A percentile compares a stretch with the other conserved stretches of the same genome.
These are phyloP conservation scores for Grosmannia clavigera DNA, from an alignment of 2,329 filamentous ascomycete species.

Conservation along the genomic window DNA sequence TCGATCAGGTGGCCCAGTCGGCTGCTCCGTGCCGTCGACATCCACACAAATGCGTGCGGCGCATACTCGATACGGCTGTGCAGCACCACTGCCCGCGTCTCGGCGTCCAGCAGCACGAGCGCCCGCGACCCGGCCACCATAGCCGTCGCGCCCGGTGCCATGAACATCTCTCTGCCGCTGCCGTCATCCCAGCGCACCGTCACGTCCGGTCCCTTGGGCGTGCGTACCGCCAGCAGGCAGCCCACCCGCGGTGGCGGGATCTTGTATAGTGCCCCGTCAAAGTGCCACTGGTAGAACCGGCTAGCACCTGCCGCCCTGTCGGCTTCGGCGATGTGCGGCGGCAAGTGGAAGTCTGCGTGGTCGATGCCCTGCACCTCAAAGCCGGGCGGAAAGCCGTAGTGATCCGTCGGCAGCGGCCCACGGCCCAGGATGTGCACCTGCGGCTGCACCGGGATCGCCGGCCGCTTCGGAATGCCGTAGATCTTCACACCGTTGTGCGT, in stretches of 20 bases:
- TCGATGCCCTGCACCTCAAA: constrained; percentile 18
- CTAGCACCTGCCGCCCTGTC: constrained; percentile 21
- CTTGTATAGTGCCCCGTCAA: constrained; percentile 21
- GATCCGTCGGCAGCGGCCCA: constrained; percentile 19
- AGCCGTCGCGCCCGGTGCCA: constrained; percentile 21
- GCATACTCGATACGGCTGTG: constrained; percentile 23
- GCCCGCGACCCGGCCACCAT: constrained; percentile 17
- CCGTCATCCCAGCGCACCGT: constrained; percentile 22
- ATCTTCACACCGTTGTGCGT: constrained; percentile 18
- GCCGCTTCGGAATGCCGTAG: constrained; percentile 20
- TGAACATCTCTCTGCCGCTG: constrained; percentile 20
- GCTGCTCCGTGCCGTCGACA: constrained; percentile 21
- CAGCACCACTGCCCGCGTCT: constrained; percentile 16
- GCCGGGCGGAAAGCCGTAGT: constrained; percentile 20
- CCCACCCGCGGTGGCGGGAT: constrained; percentile 23
- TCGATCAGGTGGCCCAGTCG: constrained; percentile 21
- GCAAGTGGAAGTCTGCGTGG: constrained; percentile 23
- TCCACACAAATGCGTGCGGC: constrained; percentile 24
- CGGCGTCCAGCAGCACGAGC: constrained; percentile 17
- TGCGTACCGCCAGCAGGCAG: constrained; percentile 22
- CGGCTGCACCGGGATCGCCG: constrained; percentile 9
- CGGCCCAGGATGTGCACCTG: constrained; percentile 18
- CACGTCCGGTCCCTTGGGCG: constrained; percentile 15
- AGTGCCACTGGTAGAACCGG: constrained; percentile 25
- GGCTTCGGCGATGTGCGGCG: constrained; percentile 19